Base-by-base conservation (phyloP, 208 protist genomes). In the Crithidia acanthocephali region DNA sequence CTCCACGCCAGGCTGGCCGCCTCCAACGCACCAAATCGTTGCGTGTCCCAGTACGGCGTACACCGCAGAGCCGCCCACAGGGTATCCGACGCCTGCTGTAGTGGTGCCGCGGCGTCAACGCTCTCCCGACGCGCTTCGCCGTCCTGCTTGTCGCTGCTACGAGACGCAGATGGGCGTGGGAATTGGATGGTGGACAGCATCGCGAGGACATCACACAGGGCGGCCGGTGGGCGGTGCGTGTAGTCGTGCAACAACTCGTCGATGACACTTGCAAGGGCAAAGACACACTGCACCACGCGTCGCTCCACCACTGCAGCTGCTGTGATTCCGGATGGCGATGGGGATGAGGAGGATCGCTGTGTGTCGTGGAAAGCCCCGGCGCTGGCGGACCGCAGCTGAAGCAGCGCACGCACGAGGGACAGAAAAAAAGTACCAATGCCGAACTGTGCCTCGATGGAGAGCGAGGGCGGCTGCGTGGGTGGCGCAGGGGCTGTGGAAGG, bases 241-340 rank as follows among this genome's bases (percentile, higher is more conserved):
- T 87, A 90, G 66, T 90, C 79, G 67, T 90, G 85, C 71, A 90
- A 52, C 16, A 87, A 8, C 56, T 80, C 73, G 60, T 87, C 82
- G 28, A 86, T 59, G 28, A 78, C 62, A 32, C 68, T 70, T 2
- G 64, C 74, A 9, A 78, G 44, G 22, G 68, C 62, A 25, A 70
- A 76, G 61, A 87, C 68, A 23, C 69, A 64, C 50, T 80, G 76
- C 44, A 62, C 75, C 8, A 86, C 48, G 71, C 22, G 18, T 13
- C 13, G 44, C 57, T 32, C n/a, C n/a, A n/a, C n/a, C n/a, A n/a
- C n/a, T n/a, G n/a, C 45, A 8, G 28, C 45, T 47, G 32, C 50
- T 42, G 37, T 42, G 9, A 13, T 42, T 42, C 6, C 37, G 6
- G 37, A 13, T 42, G 37, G 37, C 13, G 37, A 42, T 42, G 37